Evolutionary conservation across 2,329 filamentous ascomycete species (phyloP).

Genomic region (Claviceps sp.): DNA sequence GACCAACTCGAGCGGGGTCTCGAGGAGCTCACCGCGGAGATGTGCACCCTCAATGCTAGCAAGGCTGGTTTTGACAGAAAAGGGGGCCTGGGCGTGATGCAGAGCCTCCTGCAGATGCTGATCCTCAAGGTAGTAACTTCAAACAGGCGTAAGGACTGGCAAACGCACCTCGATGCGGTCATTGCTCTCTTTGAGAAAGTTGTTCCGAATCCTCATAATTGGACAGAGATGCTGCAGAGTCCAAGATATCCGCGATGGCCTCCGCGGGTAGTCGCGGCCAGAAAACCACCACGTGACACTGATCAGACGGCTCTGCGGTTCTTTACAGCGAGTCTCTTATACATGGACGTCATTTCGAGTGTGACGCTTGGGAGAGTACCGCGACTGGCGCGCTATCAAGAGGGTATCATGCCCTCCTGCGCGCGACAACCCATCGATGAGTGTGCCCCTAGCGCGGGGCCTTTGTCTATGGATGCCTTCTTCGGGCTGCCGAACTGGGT

Average conservation of each 20-base stretch:
- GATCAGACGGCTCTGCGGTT: conserved; percentile 34
- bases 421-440: conserved; percentile 7
- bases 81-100: conserved; percentile 28
- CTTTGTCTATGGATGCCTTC: conserved; percentile 34
- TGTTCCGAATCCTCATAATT: conserved; percentile 22
- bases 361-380: conserved; percentile 31
- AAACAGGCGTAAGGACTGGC: conserved; percentile 32
- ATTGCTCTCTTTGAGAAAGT: conserved; percentile 35
- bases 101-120: conserved; percentile 39
- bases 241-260: conserved; percentile 12
- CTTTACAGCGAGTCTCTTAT: conserved; percentile 32
- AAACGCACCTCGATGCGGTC: conserved; percentile 36
- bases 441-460: conserved; percentile 13
- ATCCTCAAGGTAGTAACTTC: conserved; percentile 35
- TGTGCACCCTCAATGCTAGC: conserved; percentile 21
- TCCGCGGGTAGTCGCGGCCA: conserved; percentile 21
- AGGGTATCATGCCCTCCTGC: conserved; percentile 22
- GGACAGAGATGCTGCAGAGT: conserved; percentile 21
- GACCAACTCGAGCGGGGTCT: conserved; percentile 31
- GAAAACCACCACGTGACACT: conserved; percentile 26
- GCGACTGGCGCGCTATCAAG: conserved; percentile 28
- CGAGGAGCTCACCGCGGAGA: conserved; percentile 28
- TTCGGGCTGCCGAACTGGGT: conserved; percentile 45
- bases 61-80: conserved; percentile 17
- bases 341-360: conserved; percentile 36